A percentile compares a stretch with the other conserved stretches of the same genome.
Conservation (phyloP, 1,284 basidiomycete genomes). For the Moesziomyces antarcticus region DNA sequence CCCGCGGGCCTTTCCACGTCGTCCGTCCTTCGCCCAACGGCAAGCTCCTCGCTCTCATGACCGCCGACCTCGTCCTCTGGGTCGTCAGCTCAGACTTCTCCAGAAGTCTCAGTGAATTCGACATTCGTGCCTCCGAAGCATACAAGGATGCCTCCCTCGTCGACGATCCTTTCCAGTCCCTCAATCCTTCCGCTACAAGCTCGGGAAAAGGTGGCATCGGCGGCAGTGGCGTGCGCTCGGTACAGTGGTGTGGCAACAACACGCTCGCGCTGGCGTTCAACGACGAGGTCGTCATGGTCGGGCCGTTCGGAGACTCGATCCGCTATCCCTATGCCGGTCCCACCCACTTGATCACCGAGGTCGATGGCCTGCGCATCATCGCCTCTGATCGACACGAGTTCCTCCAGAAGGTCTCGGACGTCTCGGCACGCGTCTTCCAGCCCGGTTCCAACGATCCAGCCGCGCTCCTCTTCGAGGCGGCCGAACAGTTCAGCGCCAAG, state of each 20-base stretch:
- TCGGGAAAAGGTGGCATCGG: constrained; percentile 46
- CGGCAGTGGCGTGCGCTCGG: constrained; percentile 50
- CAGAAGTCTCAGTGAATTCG: constrained; percentile 86
- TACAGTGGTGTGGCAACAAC: constrained; percentile 97
- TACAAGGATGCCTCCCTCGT: constrained; percentile 36
- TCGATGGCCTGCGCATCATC: constrained; percentile 86
- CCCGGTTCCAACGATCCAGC: constrained; percentile 92
- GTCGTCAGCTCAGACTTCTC: constrained; percentile 94
- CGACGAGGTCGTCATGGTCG: constrained; percentile 82
- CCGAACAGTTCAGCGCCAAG: constrained; percentile 83
- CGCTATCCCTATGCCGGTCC: constrained; percentile 85
- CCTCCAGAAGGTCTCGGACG: constrained; percentile 79
- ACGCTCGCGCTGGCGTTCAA: constrained; percentile 89
- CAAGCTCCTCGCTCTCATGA: constrained; percentile 87
- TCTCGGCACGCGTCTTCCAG: constrained; percentile 72
- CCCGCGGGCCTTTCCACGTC: constrained; percentile 86
- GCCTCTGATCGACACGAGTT: constrained; percentile 85
- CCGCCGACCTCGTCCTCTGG: constrained; percentile 79
- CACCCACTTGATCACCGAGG: constrained; percentile 82
- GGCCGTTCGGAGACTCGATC: constrained; percentile 88
- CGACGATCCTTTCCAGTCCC: constrained; percentile 33
- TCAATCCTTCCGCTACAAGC: neutral
- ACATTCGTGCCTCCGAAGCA: constrained; percentile 50
- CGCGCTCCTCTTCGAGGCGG: constrained; percentile 90
- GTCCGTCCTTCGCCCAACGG: constrained; percentile 92